A percentile compares a stretch with the other conserved stretches of the same genome.
Conservation (phyloP, 495 filamentous ascomycete species). For the Parachaetomium inaequale region DNA sequence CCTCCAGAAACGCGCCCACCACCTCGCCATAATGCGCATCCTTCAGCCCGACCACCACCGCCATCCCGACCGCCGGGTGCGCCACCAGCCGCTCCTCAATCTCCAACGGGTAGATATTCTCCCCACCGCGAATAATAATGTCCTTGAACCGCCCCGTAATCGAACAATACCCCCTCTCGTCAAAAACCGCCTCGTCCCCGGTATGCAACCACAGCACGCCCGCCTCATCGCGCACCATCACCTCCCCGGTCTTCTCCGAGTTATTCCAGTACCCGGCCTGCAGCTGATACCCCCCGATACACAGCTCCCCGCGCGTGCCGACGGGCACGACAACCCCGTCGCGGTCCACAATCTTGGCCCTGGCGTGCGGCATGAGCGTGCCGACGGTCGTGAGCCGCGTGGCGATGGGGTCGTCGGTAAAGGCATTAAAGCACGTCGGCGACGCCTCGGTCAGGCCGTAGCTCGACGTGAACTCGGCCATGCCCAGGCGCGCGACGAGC, state of each 20-base stretch:
- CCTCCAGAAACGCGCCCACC: conserved; percentile 58
- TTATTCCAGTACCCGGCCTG: conserved; percentile 70
- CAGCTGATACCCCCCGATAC: conserved; percentile 65
- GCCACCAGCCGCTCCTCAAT: conserved; percentile 63
- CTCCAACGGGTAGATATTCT: conserved; percentile 67
- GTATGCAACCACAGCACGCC: conserved; percentile 64
- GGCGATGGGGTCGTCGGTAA: conserved; percentile 59
- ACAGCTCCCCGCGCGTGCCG: conserved; percentile 60
- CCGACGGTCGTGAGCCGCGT: conserved; percentile 61
- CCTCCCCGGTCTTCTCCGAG: conserved; percentile 63
- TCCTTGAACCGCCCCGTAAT: conserved; percentile 66
- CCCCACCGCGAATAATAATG: conserved; percentile 60
- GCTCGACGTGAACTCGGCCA: conserved; percentile 65
- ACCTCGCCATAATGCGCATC: conserved; percentile 64
- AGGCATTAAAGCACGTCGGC: conserved; percentile 68
- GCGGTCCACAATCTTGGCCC: conserved; percentile 62
- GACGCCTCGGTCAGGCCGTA: conserved; percentile 71
- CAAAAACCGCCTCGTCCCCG: conserved; percentile 66
- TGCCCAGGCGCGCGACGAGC: conserved; percentile 56
- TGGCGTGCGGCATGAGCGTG: conserved; percentile 62
- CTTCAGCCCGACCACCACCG: conserved; percentile 61
- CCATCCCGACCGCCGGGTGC: conserved; percentile 53
- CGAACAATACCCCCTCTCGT: conserved; percentile 58
- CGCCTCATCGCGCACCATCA: conserved; percentile 54
- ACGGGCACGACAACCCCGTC: conserved; percentile 58